Evolutionary conservation across 2,329 filamentous ascomycete genomes (phyloP).

Genomic region (Huntiella omanensis): DNA sequence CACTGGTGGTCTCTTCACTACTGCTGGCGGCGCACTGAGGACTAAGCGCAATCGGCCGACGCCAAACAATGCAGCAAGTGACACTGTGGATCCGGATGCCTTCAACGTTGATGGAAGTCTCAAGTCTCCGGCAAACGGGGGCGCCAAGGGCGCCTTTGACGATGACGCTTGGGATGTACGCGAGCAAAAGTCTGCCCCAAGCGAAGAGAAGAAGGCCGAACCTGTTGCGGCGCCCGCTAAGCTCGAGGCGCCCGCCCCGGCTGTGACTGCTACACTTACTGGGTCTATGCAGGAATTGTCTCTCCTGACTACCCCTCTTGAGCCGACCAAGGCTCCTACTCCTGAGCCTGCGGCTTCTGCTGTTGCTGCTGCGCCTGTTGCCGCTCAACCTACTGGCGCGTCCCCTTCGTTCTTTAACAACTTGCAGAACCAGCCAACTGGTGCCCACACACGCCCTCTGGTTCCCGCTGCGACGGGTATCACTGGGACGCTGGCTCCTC

Average conservation of each 20-base stretch:
- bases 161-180: conserved; percentile 87
- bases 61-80: conserved; percentile 67
- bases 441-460: conserved; percentile 21
- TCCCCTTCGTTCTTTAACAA: conserved; percentile 38
- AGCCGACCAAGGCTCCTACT: conserved; percentile 26
- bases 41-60: conserved; percentile 91
- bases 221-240: not conserved
- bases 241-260: conserved; percentile 18
- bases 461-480: conserved; percentile 15
- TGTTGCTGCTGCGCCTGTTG: conserved; percentile 18
- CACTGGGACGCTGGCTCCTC: conserved; percentile 26
- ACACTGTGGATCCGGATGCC: conserved; percentile 72
- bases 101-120: conserved; percentile 36
- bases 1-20: conserved; percentile 62
- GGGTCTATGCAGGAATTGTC: conserved; percentile 47
- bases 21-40: conserved; percentile 70
- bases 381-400: conserved; percentile 31
- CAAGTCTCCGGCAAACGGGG: conserved; percentile 13
- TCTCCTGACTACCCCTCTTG: conserved; percentile 31
- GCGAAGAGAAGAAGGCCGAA: conserved; percentile 3
- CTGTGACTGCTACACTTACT: conserved; percentile 22
- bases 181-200: conserved; percentile 31
- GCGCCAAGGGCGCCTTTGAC: conserved; percentile 50
- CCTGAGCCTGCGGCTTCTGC: conserved; percentile 13
- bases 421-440: conserved; percentile 19